Base-by-base conservation (phyloP, 371 early-diverging fungal genomes). In the Fennellomyces sp. region DNA sequence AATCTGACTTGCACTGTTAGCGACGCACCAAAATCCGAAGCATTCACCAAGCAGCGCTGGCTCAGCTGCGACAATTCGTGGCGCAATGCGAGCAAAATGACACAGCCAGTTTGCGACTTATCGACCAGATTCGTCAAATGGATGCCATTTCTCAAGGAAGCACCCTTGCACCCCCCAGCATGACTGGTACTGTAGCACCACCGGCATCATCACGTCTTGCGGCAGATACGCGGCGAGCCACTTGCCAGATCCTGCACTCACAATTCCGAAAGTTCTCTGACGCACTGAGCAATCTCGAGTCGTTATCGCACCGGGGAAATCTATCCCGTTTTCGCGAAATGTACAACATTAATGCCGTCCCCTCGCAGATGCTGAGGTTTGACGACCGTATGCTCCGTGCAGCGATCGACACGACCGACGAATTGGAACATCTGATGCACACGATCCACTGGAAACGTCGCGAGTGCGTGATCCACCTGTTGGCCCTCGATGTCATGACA, bases 401-500 rank as follows among this genome's bases (percentile, higher is more conserved):
- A 15, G 66, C 70, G 3, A 65, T 70, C 26, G 64, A 60, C 15
- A 28, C 58, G 28, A 51, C 39, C 7, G 64, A 50, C n/a, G 27
- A 64, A 10, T 48, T 73, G 12, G 70, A 75, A 19, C 36, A 68
- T 8, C 33, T 71, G 3, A 51, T 53, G 25, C 64, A 62, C 2
- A 41, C 59, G 1, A 61, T 75, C 36, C 61, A 65, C n/a, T 70
- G 65, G 56, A 73, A 72, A 35, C 68, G 81, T 0, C 68, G 78
- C 17, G 76, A 80, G 27, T 77, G 72, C 33, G 27, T 80, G 25
- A 55, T 73, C 17, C 72, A 77, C 38, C 45, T 80, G 11, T 56
- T 80, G 35, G 76, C 80, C 0, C 45, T 80, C 41, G 74, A 73
- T 56, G 70, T 74, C 49, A 77, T 80, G 78, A 72, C 76, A 27